Base-by-base conservation (phyloP, 371 early-diverging fungal species). In the Encephalitozoon cuniculi region DNA sequence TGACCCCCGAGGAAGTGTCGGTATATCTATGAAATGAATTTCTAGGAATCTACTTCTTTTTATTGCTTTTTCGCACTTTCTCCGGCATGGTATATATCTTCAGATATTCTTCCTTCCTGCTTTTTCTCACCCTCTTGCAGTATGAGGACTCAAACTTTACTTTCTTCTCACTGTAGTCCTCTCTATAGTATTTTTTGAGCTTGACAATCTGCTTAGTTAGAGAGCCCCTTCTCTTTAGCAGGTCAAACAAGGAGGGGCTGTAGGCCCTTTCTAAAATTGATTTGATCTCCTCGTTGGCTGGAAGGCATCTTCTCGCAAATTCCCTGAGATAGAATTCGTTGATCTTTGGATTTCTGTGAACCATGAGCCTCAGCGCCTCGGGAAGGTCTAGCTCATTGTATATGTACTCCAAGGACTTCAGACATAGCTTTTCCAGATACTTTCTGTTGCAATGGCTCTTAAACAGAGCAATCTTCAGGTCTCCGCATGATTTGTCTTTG, bases 1-100 rank as follows among this genome's bases (percentile, higher is more conserved):
- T 83, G 6, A 64, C 25, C 23, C 69, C 81, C n/a, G 81, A 81
- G 28, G 78, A 79, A 18, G 71, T 84, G 37, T 64, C 75, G 34
- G 32, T 25, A 32, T 70, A 67, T 64, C 71, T 80, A 41, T 54
- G 51, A 65, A 43, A 1, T 25, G 63, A 63, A 44, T 71, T 68
- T 63, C 21, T 9, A 43, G 30, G 46, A 41, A 15, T 30, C 28
- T 41, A 23, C 34, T 18, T 68, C 34, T 49, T 68, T 49, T 49
- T 23, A 49, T 68, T 52, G 8, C 6, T n/a, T n/a, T n/a, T n/a
- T n/a, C n/a, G n/a, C n/a, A n/a, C n/a, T n/a, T n/a, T n/a, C n/a
- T n/a, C n/a, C n/a, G 39, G 25, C 55, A 44, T 52, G 21, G 52
- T 18, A 39, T 21, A 39, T 15, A 15, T 34, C 5, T 15, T 59